Conservation (phyloP, 73 alveolate genomes). For the Uronychia binucleata region DNA sequence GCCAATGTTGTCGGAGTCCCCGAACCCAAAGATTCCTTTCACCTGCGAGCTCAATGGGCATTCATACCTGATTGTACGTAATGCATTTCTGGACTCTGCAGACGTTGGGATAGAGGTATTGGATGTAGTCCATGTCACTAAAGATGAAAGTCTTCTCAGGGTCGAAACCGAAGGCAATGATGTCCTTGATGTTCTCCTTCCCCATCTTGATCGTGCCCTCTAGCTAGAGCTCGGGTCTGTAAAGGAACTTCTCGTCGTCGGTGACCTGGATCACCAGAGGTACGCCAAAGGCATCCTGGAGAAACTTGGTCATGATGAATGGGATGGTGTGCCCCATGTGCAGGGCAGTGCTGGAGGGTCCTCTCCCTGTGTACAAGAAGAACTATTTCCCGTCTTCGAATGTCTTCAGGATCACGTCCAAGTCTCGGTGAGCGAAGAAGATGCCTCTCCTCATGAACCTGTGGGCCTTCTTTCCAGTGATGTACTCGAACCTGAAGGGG, state of each 20-base stretch:
- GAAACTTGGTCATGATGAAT: constrained; percentile 95
- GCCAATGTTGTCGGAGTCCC: constrained; percentile 96
- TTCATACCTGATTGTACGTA: constrained; percentile 69
- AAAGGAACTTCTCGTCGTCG: constrained; percentile 98
- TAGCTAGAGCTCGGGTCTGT: constrained; percentile 65
- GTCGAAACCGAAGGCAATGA: constrained; percentile 99
- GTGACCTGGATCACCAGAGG: constrained; percentile 98
- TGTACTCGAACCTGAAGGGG: constrained; percentile 52
- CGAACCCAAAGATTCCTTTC: constrained; percentile 95
- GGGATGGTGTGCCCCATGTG: constrained; percentile 98
- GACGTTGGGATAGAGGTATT: constrained; percentile 92
- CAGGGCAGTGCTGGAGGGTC: constrained; percentile 98
- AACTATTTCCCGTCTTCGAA: constrained; percentile 95
- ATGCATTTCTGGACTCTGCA: constrained; percentile 87
- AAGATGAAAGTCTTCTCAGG: constrained; percentile 98
- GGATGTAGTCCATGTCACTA: constrained; percentile 93
- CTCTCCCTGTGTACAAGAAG: constrained; percentile 99
- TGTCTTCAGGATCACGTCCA: constrained; percentile 85
- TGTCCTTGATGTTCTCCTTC: constrained; percentile 96
- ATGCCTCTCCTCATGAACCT: constrained; percentile 97
- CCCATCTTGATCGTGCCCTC: constrained; percentile 88
- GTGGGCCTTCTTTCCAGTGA: constrained; percentile 93
- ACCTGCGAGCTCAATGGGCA: constrained; percentile 22
- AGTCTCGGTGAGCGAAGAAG: constrained; percentile 98
- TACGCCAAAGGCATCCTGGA: constrained; percentile 98